A percentile compares a stretch with the other conserved stretches of the same genome.
These are phyloP conservation scores for Achaetomiella virescens DNA, from an alignment of 495 filamentous ascomycete genomes.

Conservation along the genomic window DNA sequence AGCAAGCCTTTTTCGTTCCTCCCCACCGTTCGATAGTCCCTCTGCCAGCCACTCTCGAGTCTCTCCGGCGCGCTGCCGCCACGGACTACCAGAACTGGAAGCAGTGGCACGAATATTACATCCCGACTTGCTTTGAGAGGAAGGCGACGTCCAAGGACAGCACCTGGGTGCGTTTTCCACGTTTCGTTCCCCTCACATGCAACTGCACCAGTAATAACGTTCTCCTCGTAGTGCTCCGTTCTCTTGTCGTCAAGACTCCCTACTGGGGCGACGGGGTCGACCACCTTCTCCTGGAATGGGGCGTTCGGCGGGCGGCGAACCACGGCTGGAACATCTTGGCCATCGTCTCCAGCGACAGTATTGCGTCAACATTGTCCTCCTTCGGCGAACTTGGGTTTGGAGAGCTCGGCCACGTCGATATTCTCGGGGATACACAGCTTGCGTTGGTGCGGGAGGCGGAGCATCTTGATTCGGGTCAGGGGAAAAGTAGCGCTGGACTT, in stretches of 20 bases:
- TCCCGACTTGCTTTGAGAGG: not conserved
- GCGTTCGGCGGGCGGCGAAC: too few species aligned
- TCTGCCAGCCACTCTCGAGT: not conserved
- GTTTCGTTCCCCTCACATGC: not conserved
- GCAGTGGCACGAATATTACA: not conserved
- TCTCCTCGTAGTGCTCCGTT: too few species aligned
- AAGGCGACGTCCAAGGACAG: not conserved
- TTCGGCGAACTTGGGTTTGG: too few species aligned
- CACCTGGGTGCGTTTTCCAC: not conserved
- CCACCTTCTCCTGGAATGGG: not conserved
- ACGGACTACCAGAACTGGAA: not conserved
- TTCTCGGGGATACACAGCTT: too few species aligned
- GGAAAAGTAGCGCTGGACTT: too few species aligned
- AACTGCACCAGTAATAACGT: not conserved
- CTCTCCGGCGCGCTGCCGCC: not conserved
- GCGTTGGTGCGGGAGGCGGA: too few species aligned
- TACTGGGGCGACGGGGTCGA: not conserved
- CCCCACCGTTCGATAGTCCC: not conserved
- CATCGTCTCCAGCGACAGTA: too few species aligned
- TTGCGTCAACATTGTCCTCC: too few species aligned
- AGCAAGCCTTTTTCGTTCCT: not conserved
- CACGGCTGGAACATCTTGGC: not conserved
- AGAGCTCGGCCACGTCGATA: too few species aligned
- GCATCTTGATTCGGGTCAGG: too few species aligned
- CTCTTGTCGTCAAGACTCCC: too few species aligned